phyloP scores from a whole-genome alignment of 257 asterid genomes.

The Thymus mandschuricus region DNA sequence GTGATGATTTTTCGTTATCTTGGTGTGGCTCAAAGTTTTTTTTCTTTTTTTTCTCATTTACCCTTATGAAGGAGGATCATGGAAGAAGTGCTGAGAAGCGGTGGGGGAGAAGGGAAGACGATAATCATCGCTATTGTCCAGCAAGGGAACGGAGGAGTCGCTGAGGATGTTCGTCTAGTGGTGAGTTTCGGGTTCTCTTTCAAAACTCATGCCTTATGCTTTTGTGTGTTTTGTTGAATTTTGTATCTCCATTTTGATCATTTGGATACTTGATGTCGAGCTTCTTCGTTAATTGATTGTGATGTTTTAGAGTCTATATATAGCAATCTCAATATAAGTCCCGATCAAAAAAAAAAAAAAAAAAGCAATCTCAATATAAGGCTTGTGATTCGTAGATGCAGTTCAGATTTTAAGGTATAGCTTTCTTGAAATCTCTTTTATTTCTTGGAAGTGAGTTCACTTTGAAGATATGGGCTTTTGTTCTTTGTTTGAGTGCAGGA shows the following conservation, averaged over 20 bases:
- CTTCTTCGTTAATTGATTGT: too few species aligned
- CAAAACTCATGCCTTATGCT: background rate
- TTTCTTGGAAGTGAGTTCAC: too few species aligned
- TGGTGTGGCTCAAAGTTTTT: background rate
- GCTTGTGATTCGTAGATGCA: background rate
- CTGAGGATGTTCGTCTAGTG: conserved; percentile 35
- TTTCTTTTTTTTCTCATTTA: background rate
- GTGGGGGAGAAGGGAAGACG: conserved; percentile 19
- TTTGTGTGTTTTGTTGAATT: background rate
- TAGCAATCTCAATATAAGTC: too few species aligned
- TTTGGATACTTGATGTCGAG: too few species aligned
- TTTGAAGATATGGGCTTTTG: background rate
- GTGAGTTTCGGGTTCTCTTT: conserved; percentile 32
- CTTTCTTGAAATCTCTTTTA: background rate
- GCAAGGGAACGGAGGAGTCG: too few species aligned
- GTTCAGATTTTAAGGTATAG: background rate
- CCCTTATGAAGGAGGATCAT: conserved; percentile 30
- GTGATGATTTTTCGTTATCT: conserved; percentile 15
- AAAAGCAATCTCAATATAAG: too few species aligned
- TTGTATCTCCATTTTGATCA: background rate
- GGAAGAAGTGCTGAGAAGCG: conserved; percentile 28
- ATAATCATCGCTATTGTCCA: conserved; percentile 32
- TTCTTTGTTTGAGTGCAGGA: conserved; percentile 47
- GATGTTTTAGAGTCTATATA: background rate
- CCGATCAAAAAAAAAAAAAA: too few species aligned